These are phyloP conservation scores for Blastocystis sp. DNA, from an alignment of 352 stramenopile genomes.

Conservation along the genomic window DNA sequence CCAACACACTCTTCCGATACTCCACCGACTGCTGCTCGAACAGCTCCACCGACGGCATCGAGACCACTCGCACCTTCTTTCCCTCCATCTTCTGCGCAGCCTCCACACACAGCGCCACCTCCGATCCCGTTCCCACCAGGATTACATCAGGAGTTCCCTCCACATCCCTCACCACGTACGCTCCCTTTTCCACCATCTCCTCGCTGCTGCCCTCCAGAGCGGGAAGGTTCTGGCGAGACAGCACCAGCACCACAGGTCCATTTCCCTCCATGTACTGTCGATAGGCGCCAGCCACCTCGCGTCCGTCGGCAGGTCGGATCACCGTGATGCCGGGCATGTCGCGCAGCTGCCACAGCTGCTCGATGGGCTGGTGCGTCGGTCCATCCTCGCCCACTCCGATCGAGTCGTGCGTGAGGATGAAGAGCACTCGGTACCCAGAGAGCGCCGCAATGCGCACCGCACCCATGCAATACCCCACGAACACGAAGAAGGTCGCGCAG, in stretches of 20 bases:
- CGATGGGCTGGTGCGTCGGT: constrained; percentile 96
- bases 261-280: constrained; percentile 69
- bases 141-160: constrained; percentile 68
- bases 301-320: constrained; percentile 90
- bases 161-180: constrained; percentile 74
- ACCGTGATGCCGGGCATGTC: constrained; percentile 96
- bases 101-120: constrained; percentile 87
- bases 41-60: constrained; percentile 90
- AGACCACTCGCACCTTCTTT: constrained; percentile 85
- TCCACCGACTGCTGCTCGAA: constrained; percentile 88
- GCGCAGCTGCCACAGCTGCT: constrained; percentile 89
- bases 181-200: constrained; percentile 82
- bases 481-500: constrained; percentile 98
- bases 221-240: constrained; percentile 80
- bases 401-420: constrained; percentile 97
- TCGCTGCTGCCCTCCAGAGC: constrained; percentile 79
- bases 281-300: constrained; percentile 93
- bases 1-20: constrained; percentile 90
- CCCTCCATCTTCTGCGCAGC: constrained; percentile 81
- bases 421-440: constrained; percentile 88
- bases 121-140: constrained; percentile 81
- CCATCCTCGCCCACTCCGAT: constrained; percentile 98
- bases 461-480: constrained; percentile 92
- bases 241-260: constrained; percentile 85
- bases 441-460: constrained; percentile 86